Evolutionary conservation across 2,329 filamentous ascomycete species (phyloP), one percentile per base, ranked within the genome.

Genomic region (Epichloe uncinata): DNA sequence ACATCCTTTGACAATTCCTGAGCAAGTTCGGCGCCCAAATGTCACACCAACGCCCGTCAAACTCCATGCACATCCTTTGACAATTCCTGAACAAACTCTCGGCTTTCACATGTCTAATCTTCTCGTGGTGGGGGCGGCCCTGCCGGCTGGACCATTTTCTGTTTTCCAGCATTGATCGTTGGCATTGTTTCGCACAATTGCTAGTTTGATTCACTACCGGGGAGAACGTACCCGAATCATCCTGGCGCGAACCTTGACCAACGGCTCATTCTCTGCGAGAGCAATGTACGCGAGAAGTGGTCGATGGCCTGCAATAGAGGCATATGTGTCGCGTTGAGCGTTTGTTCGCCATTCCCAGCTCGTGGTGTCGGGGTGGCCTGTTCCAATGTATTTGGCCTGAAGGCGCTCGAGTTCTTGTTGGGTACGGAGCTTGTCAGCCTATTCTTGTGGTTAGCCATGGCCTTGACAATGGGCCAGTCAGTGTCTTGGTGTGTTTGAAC

Each of bases 321-420:
- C 81, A 64, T 91, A 90, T 20, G 85, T 94, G 72, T 98, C 93
- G 65, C 93, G 89, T 64, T 89, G 80, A 63, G 97, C 91, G 72
- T 97, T 98, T 53, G 86, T 90, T 47, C 85, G 85, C 89, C 90
- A 98, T 71, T 98, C 93, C 82, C 93, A 93, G 67, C 88, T 94
- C 26, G 89, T 95, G 13, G 91, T 97, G 71, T 98, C 93, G 42
- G 91, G 87, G 68, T 96, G 90, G 22, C 93, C 93, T 4, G 93
- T 97, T 58, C 93, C 93, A 61, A 98, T 78, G 73, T 93, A 96
- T 62, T 94, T 94, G 62, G 90, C 84, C 70, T 98, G 93, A 16
- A 97, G 85, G 56, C 89, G 84, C 70, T 98, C 93, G 64, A 98
- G 90, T 68, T 98, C 93, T 70, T 98, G 93, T 60, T 95, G 87